Evolutionary conservation across 495 filamentous ascomycete species (phyloP).

Genomic region (Neurospora tetraspora): DNA sequence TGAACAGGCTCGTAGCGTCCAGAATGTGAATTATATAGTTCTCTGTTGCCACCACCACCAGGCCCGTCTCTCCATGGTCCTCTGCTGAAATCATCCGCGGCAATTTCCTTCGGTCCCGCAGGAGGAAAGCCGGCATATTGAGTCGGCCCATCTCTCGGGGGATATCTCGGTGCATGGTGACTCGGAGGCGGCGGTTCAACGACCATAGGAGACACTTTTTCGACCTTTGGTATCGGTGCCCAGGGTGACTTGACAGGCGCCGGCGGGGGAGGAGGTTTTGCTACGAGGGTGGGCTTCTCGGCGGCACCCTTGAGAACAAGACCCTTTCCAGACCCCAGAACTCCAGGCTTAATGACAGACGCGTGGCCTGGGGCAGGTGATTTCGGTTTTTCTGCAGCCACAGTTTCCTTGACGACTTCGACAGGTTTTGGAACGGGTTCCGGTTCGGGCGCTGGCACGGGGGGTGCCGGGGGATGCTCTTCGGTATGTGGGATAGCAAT

Average conservation of each 20-base stretch:
- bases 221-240: constrained; percentile 76
- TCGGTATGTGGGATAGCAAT: constrained; percentile 63
- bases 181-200: constrained; percentile 24
- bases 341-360: constrained; percentile 30
- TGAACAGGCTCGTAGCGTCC: constrained; percentile 87
- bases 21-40: constrained; percentile 89
- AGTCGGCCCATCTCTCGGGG: constrained; percentile 17
- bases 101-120: constrained; percentile 61
- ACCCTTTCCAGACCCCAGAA: constrained; percentile 36
- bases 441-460: constrained; percentile 16
- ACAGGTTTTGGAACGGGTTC: not conserved
- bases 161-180: constrained; percentile 17
- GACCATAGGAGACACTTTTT: constrained; percentile 63
- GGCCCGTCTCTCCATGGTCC: constrained; percentile 63
- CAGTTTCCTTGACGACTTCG: constrained; percentile 10
- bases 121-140: constrained; percentile 28
- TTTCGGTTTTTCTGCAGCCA: constrained; percentile 24
- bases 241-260: constrained; percentile 81
- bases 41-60: constrained; percentile 45
- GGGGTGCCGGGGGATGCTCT: constrained; percentile 32
- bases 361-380: constrained; percentile 29
- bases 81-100: constrained; percentile 88
- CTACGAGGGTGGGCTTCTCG: constrained; percentile 68
- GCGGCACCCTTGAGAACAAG: constrained; percentile 55
- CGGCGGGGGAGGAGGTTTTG: constrained; percentile 64